These are phyloP conservation scores for Clonostachys rosea DNA, from an alignment of 2,329 filamentous ascomycete genomes.

Conservation along the genomic window DNA sequence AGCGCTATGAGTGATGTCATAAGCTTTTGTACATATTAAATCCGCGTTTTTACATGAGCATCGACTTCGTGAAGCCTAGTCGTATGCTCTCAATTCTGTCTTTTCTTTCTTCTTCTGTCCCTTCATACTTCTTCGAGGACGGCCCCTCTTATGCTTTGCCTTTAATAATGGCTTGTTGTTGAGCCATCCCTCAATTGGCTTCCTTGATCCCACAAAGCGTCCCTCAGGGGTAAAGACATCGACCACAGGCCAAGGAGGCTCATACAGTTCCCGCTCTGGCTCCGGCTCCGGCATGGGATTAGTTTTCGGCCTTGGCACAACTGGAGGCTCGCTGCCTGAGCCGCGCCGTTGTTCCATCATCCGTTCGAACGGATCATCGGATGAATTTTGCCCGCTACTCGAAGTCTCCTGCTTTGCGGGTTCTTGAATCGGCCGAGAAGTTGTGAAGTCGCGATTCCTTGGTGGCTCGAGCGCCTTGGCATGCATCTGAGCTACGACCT, in stretches of 20 bases:
- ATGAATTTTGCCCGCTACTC: conserved; percentile 5
- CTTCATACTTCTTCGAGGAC: conserved; percentile 69
- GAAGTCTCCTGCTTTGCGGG: conserved; percentile 12
- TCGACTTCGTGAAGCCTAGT: not conserved
- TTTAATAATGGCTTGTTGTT: conserved; percentile 51
- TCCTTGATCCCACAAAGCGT: conserved; percentile 64
- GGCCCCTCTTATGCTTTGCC: conserved; percentile 39
- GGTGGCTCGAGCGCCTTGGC: conserved; percentile 34
- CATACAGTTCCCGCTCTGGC: conserved; percentile 3
- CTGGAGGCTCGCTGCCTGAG: not conserved
- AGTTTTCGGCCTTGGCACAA: not conserved
- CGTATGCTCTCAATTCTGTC: conserved; percentile 15
- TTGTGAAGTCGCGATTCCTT: not conserved
- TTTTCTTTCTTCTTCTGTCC: conserved; percentile 33
- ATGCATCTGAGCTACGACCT: conserved; percentile 78
- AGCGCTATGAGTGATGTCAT: not conserved
- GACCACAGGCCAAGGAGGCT: conserved; percentile 57
- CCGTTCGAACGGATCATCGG: conserved; percentile 13
- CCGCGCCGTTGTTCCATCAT: conserved; percentile 18
- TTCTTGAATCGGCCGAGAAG: conserved; percentile 3
- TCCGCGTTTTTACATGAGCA: conserved; percentile 7
- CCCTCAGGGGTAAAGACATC: conserved; percentile 86
- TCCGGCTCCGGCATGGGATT: conserved; percentile 2
- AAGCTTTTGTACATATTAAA: not conserved
- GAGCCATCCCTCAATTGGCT: conserved; percentile 69